Evolutionary conservation across 2,329 filamentous ascomycete genomes (phyloP), one percentile per base, ranked within the genome.

Genomic region (Aspergillus brasiliensis): DNA sequence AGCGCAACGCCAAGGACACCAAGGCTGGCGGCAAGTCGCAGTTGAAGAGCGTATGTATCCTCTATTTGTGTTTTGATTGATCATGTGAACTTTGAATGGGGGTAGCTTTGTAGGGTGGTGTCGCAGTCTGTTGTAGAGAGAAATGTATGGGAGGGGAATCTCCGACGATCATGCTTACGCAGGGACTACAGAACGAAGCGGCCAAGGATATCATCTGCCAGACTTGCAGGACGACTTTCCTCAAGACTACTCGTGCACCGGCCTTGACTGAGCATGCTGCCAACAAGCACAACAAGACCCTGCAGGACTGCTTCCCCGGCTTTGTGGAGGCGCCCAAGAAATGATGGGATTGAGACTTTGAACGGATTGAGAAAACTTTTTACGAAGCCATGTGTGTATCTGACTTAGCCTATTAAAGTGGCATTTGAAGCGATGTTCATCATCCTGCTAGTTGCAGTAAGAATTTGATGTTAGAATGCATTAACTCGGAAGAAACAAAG

Each of bases 141-240:
- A n/a, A 17, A n/a, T 23, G n/a, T 34, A 44, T 13, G 23, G 7
- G 17, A 4, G 13, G 5, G 37, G 19, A 23, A 52, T 47, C 15
- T 59, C 5, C 31, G 42, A 58, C 56, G 47, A 38, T 48, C 19
- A 52, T 38, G 25, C 17, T n/a, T 37, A 23, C 31, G 8, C 28
- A 10, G 31, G 8, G 15, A 17, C 15, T 61, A 55, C 66, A 91
- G 88, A 92, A 92, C 80, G 82, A 84, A 68, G 82, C 88, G 67
- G 90, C 90, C 61, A 90, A 87, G 81, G 88, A 85, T 72, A 91
- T 92, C 77, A 88, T 91, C 77, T 93, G 90, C 83, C 80, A 85
- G 67, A 82, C 87, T 71, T 93, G 90, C 88, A 90, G 88, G 78
- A 85, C 88, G 68, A 90, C 89, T 28, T 92, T 93, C 80, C 84